Conservation (phyloP, 2,329 filamentous ascomycete species). For the Ophioceras dolichostomum region DNA sequence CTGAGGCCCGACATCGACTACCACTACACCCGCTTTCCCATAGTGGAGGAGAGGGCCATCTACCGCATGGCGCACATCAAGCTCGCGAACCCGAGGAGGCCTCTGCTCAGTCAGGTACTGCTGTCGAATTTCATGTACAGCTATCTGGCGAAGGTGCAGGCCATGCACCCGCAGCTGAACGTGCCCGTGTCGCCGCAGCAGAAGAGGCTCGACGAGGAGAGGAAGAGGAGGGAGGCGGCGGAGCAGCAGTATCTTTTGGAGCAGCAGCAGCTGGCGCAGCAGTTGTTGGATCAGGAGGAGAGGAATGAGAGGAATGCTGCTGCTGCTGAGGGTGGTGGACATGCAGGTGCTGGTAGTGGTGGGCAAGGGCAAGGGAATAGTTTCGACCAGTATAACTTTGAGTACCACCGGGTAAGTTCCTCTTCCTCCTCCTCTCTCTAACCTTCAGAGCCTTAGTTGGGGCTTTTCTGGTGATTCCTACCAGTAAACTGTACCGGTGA, state of each 20-base stretch:
- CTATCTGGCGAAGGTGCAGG: constrained; percentile 95
- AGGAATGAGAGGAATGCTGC: constrained; percentile 10
- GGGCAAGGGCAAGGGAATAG: no score
- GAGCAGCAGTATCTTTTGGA: constrained; percentile 25
- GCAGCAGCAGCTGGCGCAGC: constrained; percentile 13
- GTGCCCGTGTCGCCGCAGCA: constrained; percentile 65
- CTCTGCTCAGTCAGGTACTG: constrained; percentile 86
- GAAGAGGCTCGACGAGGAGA: constrained; percentile 26
- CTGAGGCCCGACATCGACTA: constrained; percentile 86
- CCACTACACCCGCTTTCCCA: constrained; percentile 89
- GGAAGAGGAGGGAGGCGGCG: constrained; percentile 34
- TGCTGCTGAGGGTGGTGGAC: no score
- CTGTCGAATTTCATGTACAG: constrained; percentile 99
- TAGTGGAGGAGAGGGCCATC: constrained; percentile 90
- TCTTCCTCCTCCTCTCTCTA: neutral
- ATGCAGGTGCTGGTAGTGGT: no score
- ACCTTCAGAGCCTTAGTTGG: no score
- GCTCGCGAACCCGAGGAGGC: constrained; percentile 87
- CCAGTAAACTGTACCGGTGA: no score
- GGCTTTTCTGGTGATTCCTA: no score
- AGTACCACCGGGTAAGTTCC: constrained; percentile 22
- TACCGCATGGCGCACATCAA: constrained; percentile 99
- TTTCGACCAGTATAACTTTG: constrained; percentile 19
- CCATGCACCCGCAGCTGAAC: constrained; percentile 94
- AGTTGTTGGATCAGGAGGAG: constrained; percentile 9